phyloP scores from a whole-genome alignment of 306 rosid species.

The Cucurbita moschata region DNA sequence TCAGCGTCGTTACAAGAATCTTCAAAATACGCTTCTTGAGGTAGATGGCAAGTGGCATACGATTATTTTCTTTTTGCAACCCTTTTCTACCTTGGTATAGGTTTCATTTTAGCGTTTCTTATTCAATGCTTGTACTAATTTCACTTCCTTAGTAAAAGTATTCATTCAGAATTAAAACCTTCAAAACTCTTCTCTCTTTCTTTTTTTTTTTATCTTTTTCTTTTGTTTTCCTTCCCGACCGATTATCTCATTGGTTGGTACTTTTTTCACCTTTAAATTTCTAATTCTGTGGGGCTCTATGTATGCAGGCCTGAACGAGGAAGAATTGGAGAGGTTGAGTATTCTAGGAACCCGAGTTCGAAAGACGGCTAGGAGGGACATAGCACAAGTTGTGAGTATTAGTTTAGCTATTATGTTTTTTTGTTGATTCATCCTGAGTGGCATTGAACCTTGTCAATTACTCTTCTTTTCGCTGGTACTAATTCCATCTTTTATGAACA shows the following conservation, averaged over 20 bases:
- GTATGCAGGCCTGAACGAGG: constrained; percentile 46
- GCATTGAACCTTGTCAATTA: not conserved
- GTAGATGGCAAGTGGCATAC: not conserved
- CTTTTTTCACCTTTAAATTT: not conserved
- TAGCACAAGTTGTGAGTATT: constrained; percentile 72
- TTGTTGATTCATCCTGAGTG: not conserved
- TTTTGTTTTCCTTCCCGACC: no score
- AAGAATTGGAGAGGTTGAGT: constrained; percentile 71
- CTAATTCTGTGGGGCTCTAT: not conserved
- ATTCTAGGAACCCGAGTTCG: constrained; percentile 55
- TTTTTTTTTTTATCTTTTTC: no score
- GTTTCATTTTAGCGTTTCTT: not conserved
- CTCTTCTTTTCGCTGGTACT: not conserved
- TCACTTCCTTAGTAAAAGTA: not conserved
- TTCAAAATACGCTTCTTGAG: not conserved
- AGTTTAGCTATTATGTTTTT: not conserved
- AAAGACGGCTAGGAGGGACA: constrained; percentile 90
- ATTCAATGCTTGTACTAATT: not conserved
- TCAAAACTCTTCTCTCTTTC: not conserved
- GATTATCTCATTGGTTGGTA: not conserved
- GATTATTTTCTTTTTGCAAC: not conserved
- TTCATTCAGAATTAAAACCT: not conserved
- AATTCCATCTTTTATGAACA: not conserved
- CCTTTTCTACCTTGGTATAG: not conserved
- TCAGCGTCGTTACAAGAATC: not conserved